Evolutionary conservation across 805 yeast genomes (phyloP).

Genomic region (Pichia paraexigua): DNA sequence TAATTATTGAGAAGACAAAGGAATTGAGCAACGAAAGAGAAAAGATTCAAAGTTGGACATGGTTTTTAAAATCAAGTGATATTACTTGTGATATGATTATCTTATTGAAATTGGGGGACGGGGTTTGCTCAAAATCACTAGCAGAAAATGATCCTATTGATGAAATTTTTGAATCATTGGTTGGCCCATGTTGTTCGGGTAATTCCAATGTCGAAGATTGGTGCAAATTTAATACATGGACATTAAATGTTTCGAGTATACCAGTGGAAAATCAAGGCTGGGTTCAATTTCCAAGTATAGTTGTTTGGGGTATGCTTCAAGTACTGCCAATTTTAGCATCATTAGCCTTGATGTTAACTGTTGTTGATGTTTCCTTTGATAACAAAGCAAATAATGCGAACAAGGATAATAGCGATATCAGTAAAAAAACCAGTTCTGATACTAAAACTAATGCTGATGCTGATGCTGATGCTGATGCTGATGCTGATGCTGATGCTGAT

Average conservation of each 20-base stretch:
- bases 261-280: slow-evolving; percentile 31
- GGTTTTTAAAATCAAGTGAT: slow-evolving; percentile 7
- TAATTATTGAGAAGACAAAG: slow-evolving; percentile 1
- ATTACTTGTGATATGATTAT: slow-evolving; percentile 27
- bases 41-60: slow-evolving; percentile 6
- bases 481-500: neutral
- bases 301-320: slow-evolving; percentile 7
- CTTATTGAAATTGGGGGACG: slow-evolving; percentile 34
- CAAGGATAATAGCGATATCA: neutral
- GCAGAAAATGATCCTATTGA: slow-evolving; percentile 5
- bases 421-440: neutral
- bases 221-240: slow-evolving; percentile 11
- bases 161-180: slow-evolving; percentile 14
- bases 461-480: neutral
- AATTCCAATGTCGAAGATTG: slow-evolving; percentile 10
- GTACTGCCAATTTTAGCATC: slow-evolving; percentile 3
- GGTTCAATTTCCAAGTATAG: slow-evolving; percentile 25
- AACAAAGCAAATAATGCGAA: neutral
- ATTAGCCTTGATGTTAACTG: neutral
- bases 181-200: slow-evolving; percentile 20
- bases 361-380: neutral
- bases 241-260: slow-evolving; percentile 15
- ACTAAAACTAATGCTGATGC: neutral
- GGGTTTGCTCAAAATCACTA: slow-evolving; percentile 20
- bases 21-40: neutral